These are phyloP conservation scores for Fragaria vesca DNA, from an alignment of 306 rosid genomes.

Conservation along the genomic window DNA sequence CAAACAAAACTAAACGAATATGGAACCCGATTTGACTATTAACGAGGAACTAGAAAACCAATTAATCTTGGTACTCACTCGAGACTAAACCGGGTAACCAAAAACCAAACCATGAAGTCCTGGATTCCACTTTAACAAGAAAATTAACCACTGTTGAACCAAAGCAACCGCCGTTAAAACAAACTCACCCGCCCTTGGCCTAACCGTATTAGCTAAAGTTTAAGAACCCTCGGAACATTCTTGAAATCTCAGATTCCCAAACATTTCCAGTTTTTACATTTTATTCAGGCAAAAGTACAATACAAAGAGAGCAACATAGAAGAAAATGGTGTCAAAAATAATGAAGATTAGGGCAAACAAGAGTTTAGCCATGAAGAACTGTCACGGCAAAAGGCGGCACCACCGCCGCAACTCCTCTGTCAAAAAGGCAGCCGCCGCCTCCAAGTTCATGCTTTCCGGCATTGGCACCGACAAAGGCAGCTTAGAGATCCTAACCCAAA, in stretches of 20 bases:
- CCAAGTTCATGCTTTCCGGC: conserved; percentile 49
- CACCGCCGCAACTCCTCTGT: not conserved
- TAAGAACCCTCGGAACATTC: not conserved
- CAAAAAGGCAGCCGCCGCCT: conserved; percentile 14
- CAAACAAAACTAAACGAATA: too few relatives aligned
- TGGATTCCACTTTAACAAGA: not conserved
- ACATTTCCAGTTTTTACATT: not conserved
- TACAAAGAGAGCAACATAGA: not conserved
- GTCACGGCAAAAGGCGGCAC: not conserved
- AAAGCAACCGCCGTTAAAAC: not conserved
- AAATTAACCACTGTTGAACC: not conserved
- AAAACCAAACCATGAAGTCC: not conserved
- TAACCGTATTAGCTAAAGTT: not conserved
- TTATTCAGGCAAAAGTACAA: not conserved
- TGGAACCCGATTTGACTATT: too few relatives aligned
- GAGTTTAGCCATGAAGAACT: conserved; percentile 13
- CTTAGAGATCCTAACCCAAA: conserved; percentile 30
- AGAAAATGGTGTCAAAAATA: conserved; percentile 67
- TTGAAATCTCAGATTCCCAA: not conserved
- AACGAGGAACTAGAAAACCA: not conserved
- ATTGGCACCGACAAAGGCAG: conserved; percentile 32
- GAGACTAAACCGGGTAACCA: not conserved
- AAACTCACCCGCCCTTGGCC: not conserved
- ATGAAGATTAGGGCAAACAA: conserved; percentile 26
- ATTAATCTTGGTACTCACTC: too few relatives aligned